Evolutionary conservation across 768 basidiomycete genomes (phyloP).

Genomic region (Krasilnikovozyma curviuscula): DNA sequence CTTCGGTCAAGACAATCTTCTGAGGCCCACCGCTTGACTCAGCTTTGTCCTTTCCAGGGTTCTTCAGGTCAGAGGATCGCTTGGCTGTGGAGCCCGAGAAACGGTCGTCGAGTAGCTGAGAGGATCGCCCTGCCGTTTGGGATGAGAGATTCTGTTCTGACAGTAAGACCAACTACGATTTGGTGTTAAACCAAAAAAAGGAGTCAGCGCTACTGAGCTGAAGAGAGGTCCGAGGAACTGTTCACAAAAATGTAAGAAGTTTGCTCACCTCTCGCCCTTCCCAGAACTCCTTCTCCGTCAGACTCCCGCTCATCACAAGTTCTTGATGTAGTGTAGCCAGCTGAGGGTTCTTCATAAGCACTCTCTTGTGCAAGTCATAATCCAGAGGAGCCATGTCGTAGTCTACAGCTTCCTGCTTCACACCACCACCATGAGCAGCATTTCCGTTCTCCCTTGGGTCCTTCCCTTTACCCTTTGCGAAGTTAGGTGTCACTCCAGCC

Average conservation of each 20-base stretch:
- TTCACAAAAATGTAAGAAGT: not conserved
- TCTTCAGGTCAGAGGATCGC: constrained; percentile 3
- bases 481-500: constrained; percentile 2
- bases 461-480: not conserved
- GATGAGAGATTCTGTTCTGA: constrained; percentile 32
- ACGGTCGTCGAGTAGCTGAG: constrained; percentile 25
- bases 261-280: constrained; percentile 66
- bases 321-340: constrained; percentile 66
- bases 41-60: not conserved
- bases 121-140: constrained; percentile 24
- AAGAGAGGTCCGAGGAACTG: not conserved
- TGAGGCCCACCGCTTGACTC: constrained; percentile 25
- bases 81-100: constrained; percentile 44
- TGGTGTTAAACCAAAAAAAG: not conserved
- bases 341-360: constrained; percentile 57
- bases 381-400: constrained; percentile 8
- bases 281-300: constrained; percentile 93
- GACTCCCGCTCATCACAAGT: constrained; percentile 62
- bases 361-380: constrained; percentile 22
- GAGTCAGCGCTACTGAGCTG: not conserved
- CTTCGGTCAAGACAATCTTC: constrained; percentile 20
- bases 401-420: constrained; percentile 8
- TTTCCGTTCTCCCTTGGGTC: constrained; percentile 2
- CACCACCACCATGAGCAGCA: constrained; percentile 4
- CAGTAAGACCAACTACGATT: constrained; percentile 46